Conservation (phyloP, 257 asterid genomes). For the Petrea volubilis region DNA sequence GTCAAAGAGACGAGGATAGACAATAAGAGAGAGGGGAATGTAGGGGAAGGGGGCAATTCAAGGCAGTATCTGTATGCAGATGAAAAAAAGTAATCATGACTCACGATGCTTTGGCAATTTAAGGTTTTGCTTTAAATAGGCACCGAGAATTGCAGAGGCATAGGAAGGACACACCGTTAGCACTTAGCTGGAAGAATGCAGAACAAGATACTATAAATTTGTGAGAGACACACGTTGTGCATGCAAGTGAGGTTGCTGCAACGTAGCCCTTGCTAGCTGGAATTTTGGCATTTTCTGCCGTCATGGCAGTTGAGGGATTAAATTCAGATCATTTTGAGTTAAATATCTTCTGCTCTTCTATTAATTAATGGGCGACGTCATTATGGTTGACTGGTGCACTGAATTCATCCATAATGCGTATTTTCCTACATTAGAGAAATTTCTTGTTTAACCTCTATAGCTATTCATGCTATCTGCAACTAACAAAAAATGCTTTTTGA, state of each 20-base stretch:
- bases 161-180: slow-evolving; percentile 25
- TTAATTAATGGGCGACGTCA: slow-evolving; percentile 23
- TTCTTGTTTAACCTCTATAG: neutral
- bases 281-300: slow-evolving; percentile 59
- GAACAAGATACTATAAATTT: slow-evolving; percentile 34
- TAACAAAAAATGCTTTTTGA: neutral
- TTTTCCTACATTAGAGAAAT: slow-evolving; percentile 3
- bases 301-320: slow-evolving; percentile 41
- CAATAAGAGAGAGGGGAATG: neutral
- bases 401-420: slow-evolving; percentile 11
- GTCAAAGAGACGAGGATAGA: slow-evolving; percentile 15
- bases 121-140: slow-evolving; percentile 48
- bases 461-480: neutral
- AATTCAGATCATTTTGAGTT: slow-evolving; percentile 25
- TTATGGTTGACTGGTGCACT: slow-evolving; percentile 12
- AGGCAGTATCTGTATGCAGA: slow-evolving; percentile 27
- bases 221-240: slow-evolving; percentile 76
- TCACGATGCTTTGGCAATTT: slow-evolving; percentile 22
- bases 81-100: slow-evolving; percentile 25
- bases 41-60: slow-evolving; percentile 31
- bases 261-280: slow-evolving; percentile 65
- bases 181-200: slow-evolving; percentile 43
- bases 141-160: slow-evolving; percentile 11
- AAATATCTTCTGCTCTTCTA: slow-evolving; percentile 8
- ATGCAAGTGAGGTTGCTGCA: slow-evolving; percentile 73